A percentile compares a stretch with the other conserved stretches of the same genome.
These are phyloP conservation scores for Henckelia pumila DNA, from an alignment of 257 asterid genomes.

Conservation along the genomic window DNA sequence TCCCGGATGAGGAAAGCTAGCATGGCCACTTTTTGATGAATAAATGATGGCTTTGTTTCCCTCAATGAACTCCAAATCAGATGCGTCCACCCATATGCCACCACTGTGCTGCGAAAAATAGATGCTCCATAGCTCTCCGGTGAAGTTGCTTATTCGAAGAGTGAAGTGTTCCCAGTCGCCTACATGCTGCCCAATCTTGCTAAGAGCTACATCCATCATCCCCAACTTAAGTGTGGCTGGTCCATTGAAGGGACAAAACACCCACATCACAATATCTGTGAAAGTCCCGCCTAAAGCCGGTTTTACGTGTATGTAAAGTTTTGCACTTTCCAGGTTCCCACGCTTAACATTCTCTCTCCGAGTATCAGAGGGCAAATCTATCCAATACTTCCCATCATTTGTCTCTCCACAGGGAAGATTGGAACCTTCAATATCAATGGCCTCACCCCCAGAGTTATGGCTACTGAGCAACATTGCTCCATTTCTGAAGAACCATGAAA, in stretches of 20 bases:
- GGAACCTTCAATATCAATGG: constrained; percentile 60
- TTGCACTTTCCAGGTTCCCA: constrained; percentile 75
- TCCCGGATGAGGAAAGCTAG: constrained; percentile 90
- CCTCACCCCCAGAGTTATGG: constrained; percentile 36
- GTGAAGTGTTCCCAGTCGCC: constrained; percentile 99
- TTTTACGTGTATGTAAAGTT: constrained; percentile 77
- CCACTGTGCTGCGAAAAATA: constrained; percentile 98
- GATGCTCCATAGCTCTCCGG: constrained; percentile 79
- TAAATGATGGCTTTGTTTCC: constrained; percentile 75
- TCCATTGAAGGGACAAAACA: constrained; percentile 88
- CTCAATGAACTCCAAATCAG: constrained; percentile 63
- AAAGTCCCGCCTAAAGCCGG: constrained; percentile 86
- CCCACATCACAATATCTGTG: constrained; percentile 89
- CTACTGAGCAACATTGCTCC: constrained; percentile 61
- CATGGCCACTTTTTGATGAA: constrained; percentile 79
- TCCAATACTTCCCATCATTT: constrained; percentile 78
- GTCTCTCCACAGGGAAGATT: constrained; percentile 76
- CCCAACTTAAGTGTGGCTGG: constrained; percentile 77
- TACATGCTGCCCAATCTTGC: constrained; percentile 81
- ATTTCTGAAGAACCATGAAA: constrained; percentile 75
- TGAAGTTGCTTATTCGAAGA: constrained; percentile 79
- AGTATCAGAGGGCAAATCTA: constrained; percentile 65
- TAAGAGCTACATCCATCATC: constrained; percentile 48
- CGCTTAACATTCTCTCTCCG: constrained; percentile 41
- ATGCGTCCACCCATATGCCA: constrained; percentile 76